Conservation (phyloP, 73 alveolate species). For the Paramecium octaurelia region DNA sequence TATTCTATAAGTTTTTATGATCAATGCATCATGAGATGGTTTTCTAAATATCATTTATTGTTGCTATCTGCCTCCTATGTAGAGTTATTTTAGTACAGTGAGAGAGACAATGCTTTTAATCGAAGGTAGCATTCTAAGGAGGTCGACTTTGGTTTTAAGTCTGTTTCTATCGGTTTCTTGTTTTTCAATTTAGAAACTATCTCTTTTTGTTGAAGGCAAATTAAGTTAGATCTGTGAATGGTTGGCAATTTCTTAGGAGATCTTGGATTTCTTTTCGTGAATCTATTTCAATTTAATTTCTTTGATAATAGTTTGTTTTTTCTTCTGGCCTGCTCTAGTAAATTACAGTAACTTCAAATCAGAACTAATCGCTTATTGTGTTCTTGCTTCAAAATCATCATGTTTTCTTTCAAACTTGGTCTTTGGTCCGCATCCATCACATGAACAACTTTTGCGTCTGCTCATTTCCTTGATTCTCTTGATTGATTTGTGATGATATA, state of each 20-base stretch:
- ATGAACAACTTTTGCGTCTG: not conserved
- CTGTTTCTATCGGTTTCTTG: not conserved
- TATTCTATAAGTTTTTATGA: not conserved
- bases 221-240: not conserved
- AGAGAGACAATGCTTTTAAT: conserved; percentile 13
- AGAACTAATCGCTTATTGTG: not conserved
- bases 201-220: not conserved
- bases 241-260: not conserved
- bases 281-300: not conserved
- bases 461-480: not conserved
- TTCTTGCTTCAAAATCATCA: conserved; percentile 24
- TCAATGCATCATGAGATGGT: conserved; percentile 2
- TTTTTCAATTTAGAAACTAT: not conserved
- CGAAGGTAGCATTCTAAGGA: not conserved
- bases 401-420: not conserved
- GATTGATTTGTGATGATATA: not conserved
- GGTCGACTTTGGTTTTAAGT: not conserved
- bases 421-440: not conserved
- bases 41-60: not conserved
- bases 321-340: conserved; percentile 10
- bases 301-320: not conserved
- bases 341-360: not conserved
- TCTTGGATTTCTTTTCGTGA: not conserved
- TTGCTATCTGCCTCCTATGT: conserved; percentile 1
- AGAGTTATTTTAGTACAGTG: not conserved